These are phyloP conservation scores for Adansonia digitata DNA, from an alignment of 345 rosid species.

Conservation along the genomic window DNA sequence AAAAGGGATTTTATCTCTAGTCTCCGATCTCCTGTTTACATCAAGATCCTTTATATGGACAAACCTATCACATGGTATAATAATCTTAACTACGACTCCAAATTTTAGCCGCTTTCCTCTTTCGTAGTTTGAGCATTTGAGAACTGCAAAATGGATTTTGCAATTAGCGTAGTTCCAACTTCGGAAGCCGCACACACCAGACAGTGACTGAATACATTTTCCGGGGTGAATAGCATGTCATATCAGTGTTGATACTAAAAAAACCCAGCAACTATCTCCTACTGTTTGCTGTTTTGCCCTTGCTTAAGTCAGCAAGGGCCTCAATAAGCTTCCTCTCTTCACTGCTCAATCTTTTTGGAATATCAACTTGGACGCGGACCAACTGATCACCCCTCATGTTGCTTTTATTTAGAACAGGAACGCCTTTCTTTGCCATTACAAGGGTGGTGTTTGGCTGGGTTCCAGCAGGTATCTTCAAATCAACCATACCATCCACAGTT, in stretches of 20 bases:
- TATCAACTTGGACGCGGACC: conserved; percentile 96
- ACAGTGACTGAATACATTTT: not conserved
- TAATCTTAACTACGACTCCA: conserved; percentile 8
- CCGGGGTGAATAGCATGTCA: not conserved
- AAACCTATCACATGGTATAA: conserved; percentile 2
- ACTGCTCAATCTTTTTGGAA: conserved; percentile 82
- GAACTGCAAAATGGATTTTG: conserved; percentile 4
- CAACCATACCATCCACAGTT: conserved; percentile 81
- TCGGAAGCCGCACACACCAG: not conserved
- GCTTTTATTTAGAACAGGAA: conserved; percentile 80
- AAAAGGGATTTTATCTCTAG: not conserved
- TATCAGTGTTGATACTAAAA: not conserved
- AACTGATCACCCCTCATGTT: conserved; percentile 93
- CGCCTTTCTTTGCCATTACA: conserved; percentile 93
- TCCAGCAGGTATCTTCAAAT: conserved; percentile 89
- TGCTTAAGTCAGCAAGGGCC: conserved; percentile 86
- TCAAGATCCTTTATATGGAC: not conserved
- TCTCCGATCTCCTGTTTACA: not conserved
- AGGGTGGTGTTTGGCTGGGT: conserved; percentile 92
- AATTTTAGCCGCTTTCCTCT: conserved; percentile 5
- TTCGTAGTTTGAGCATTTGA: not conserved
- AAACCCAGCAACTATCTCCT: conserved; percentile 41
- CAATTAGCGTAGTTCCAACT: not conserved
- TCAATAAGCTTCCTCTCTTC: conserved; percentile 85
- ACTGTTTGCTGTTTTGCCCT: conserved; percentile 70